Base-by-base conservation (phyloP, 1,139 yeast species). In the Saccharomycopsis hybrid region DNA sequence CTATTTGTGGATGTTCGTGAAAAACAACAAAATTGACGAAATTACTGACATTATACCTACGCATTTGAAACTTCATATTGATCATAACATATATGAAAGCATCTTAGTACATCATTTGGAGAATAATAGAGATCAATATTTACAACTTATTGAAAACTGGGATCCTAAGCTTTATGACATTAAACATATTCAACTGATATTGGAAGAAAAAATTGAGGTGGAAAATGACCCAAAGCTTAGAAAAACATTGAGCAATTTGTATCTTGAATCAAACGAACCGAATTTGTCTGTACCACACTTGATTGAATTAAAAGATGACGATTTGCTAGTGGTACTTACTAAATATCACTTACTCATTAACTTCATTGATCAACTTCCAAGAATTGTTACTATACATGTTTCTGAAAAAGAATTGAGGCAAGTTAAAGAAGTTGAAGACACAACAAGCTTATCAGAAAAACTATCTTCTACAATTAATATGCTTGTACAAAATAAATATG, bases 401-500 rank as follows among this genome's bases (percentile, higher is more conserved):
- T 56, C 62, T 0, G 59, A 61, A 4, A 70, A 72, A 25, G 72
- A 66, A 25, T 13, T 41, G n/a, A 4, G 13, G 11, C 5, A 11
- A 9, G 13, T 18, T 4, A 24, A 27, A 24, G 48, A 85, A 0
- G 61, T 81, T 1, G 68, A 66, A 0, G 61, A 62, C 1, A n/a
- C n/a, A n/a, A n/a, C n/a, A n/a, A n/a, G n/a, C n/a, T n/a, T n/a
- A n/a, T n/a, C n/a, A n/a, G n/a, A n/a, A n/a, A 65, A 64, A 38
- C 61, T 85, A 5, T 51, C 58, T 1, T 75, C 73, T 18, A 68
- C 82, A 0, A 68, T 88, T 7, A 64, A 72, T 2, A 69, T 85
- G 7, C 69, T 89, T 30, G 84, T 84, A 1, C 78, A 74, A 5
- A 78, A 79, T 43, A 69, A 89, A 40, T 85, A 82, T 57, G 89